These are phyloP conservation scores for Lachnellula cervina DNA, from an alignment of 2,329 filamentous ascomycete species.

Conservation along the genomic window DNA sequence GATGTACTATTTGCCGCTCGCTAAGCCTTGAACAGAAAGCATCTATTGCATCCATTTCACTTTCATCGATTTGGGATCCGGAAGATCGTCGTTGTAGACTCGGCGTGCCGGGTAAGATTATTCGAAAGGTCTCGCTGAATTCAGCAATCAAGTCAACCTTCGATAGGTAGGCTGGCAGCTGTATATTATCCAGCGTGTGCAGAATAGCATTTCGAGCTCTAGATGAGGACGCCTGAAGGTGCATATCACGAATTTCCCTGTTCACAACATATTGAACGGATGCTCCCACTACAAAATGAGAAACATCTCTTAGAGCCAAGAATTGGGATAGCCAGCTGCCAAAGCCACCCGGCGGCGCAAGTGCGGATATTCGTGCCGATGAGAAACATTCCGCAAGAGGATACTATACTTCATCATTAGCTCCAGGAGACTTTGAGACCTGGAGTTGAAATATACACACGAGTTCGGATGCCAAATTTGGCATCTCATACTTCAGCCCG, in stretches of 20 bases:
- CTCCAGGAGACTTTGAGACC: background rate
- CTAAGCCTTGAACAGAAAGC: slow-evolving; percentile 31
- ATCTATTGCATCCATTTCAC: slow-evolving; percentile 36
- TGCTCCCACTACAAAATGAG: slow-evolving; percentile 36
- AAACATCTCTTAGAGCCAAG: slow-evolving; percentile 36
- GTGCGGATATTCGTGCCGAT: slow-evolving; percentile 32
- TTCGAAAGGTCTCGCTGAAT: slow-evolving; percentile 35
- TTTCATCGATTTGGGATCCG: slow-evolving; percentile 30
- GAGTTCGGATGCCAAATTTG: slow-evolving; percentile 35
- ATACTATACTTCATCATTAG: slow-evolving; percentile 27
- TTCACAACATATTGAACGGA: slow-evolving; percentile 36
- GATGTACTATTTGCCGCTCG: slow-evolving; percentile 34
- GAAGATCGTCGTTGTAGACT: slow-evolving; percentile 26
- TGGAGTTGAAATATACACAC: slow-evolving; percentile 21
- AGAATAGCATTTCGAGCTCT: slow-evolving; percentile 36
- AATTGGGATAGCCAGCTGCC: slow-evolving; percentile 37
- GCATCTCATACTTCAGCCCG: slow-evolving; percentile 32
- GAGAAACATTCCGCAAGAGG: slow-evolving; percentile 35
- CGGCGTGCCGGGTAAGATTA: slow-evolving; percentile 36
- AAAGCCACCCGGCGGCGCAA: slow-evolving; percentile 30
- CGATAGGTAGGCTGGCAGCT: slow-evolving; percentile 32
- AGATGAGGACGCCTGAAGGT: slow-evolving; percentile 32
- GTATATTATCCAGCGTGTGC: slow-evolving; percentile 33
- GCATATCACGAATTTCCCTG: slow-evolving; percentile 32
- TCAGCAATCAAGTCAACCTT: slow-evolving; percentile 33